Evolutionary conservation across 805 yeast genomes (phyloP), one percentile per base, ranked within the genome.

Genomic region (Metschnikowia kofuensis): DNA sequence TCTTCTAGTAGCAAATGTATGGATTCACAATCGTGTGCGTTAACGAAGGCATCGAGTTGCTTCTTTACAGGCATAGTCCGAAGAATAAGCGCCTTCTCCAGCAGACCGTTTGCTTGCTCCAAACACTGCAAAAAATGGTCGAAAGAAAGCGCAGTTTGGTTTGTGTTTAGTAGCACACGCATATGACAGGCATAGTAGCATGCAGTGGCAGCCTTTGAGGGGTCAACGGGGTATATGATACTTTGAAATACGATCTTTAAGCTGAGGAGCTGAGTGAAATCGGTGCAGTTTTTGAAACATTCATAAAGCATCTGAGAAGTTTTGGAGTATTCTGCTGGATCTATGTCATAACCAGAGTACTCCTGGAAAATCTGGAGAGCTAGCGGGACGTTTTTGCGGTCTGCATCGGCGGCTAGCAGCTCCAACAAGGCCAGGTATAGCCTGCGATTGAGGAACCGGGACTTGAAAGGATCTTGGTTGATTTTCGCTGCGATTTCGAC

Each of bases 181-280:
- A 68, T 31, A 30, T 56, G 58, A 4, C 67, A 60, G 1, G 58
- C 51, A 35, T 62, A 58, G 50, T 67, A 68, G 30, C 48, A 28
- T 4, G 52, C 4, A 11, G 57, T 62, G 11, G 57, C 29, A 5
- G 40, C 38, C 7, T 48, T 32, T 9, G 49, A 40, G 7, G 12
- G 40, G n/a, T 45, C 47, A 1, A 41, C 32, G 13, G 42, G 38
- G 10, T 31, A 42, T 13, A 59, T 45, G 41, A 59, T 47, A 35
- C 48, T 53, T 28, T 58, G 58, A 59, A 63, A 66, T 13, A 68
- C 45, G 11, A 50, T 30, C 36, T 64, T 64, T 26, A 69, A 49
- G 4, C 47, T 47, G 9, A 60, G 42, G 1, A 63, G 45, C 35
- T 55, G 55, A 12, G 60, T 49, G 49, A 64, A 59, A 46, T 64